These are phyloP conservation scores for Chlorociboria aeruginascens DNA, from an alignment of 495 filamentous ascomycete genomes.

Conservation along the genomic window DNA sequence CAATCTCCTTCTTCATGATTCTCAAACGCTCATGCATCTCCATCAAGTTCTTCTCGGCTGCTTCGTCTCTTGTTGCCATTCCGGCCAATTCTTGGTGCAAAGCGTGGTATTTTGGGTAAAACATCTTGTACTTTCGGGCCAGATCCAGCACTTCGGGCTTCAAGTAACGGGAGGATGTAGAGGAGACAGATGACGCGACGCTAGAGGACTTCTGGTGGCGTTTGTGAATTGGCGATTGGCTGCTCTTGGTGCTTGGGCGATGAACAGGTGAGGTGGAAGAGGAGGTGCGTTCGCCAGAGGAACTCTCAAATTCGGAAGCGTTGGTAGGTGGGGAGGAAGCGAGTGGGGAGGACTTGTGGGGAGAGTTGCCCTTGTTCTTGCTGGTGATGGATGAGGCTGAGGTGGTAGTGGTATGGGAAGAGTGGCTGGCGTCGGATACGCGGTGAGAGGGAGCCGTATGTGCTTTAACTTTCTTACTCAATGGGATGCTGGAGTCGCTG, in stretches of 20 bases:
- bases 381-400: slow-evolving; percentile 14
- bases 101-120: slow-evolving; percentile 49
- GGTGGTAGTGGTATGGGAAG: slow-evolving; percentile 22
- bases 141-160: slow-evolving; percentile 13
- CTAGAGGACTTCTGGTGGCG: slow-evolving; percentile 20
- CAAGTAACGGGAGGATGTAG: slow-evolving; percentile 17
- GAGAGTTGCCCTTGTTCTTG: slow-evolving; percentile 21
- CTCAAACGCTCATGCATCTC: slow-evolving; percentile 49
- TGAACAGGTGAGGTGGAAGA: slow-evolving; percentile 11
- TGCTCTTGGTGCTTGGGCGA: slow-evolving; percentile 11
- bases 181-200: slow-evolving; percentile 19
- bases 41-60: slow-evolving; percentile 45
- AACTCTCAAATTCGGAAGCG: slow-evolving; percentile 47
- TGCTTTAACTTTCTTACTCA: slow-evolving; percentile 16
- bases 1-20: slow-evolving; percentile 56
- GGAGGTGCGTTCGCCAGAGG: slow-evolving; percentile 16
- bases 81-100: slow-evolving; percentile 47
- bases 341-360: slow-evolving; percentile 59
- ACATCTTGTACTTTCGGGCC: slow-evolving; percentile 19
- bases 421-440: slow-evolving; percentile 34
- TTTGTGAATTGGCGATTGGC: slow-evolving; percentile 17
- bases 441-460: slow-evolving; percentile 23
- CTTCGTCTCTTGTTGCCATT: slow-evolving; percentile 37
- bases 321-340: slow-evolving; percentile 68
- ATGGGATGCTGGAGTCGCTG: slow-evolving; percentile 15